Evolutionary conservation across 495 filamentous ascomycete species (phyloP).

Genomic region (Lasiosphaeria miniovina): DNA sequence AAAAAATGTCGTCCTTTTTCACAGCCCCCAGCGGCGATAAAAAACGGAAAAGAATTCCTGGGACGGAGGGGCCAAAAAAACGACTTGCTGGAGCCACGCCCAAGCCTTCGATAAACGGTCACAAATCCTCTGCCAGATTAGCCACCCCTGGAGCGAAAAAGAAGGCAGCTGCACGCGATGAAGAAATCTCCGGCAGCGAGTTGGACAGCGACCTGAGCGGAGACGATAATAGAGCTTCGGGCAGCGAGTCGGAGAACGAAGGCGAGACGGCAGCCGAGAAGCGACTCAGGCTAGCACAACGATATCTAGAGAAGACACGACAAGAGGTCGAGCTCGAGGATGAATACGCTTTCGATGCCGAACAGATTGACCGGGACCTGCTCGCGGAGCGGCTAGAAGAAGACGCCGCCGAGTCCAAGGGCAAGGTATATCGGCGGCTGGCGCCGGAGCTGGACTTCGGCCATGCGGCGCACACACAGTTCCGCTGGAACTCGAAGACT

Average conservation of each 20-base stretch:
- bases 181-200: conserved; percentile 88
- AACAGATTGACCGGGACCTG: conserved; percentile 84
- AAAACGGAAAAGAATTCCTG: conserved; percentile 67
- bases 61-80: conserved; percentile 43
- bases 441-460: conserved; percentile 65
- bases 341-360: conserved; percentile 80
- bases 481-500: conserved; percentile 70
- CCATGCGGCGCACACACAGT: conserved; percentile 61
- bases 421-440: conserved; percentile 76
- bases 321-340: conserved; percentile 58
- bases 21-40: conserved; percentile 71
- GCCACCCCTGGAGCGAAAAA: conserved; percentile 25
- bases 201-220: conserved; percentile 47
- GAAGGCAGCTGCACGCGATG: conserved; percentile 59
- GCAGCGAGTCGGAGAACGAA: conserved; percentile 52
- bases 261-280: conserved; percentile 85
- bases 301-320: conserved; percentile 85
- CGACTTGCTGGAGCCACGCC: conserved; percentile 35
- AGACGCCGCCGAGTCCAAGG: conserved; percentile 91
- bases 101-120: neutral
- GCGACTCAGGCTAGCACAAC: conserved; percentile 82
- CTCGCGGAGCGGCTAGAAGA: conserved; percentile 87
- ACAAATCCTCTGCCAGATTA: conserved; percentile 46
- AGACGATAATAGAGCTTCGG: conserved; percentile 40
- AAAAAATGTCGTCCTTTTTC: conserved; percentile 80